Evolutionary conservation across 129 eudicot species (phyloP).

Genomic region (Lonicera japonica): DNA sequence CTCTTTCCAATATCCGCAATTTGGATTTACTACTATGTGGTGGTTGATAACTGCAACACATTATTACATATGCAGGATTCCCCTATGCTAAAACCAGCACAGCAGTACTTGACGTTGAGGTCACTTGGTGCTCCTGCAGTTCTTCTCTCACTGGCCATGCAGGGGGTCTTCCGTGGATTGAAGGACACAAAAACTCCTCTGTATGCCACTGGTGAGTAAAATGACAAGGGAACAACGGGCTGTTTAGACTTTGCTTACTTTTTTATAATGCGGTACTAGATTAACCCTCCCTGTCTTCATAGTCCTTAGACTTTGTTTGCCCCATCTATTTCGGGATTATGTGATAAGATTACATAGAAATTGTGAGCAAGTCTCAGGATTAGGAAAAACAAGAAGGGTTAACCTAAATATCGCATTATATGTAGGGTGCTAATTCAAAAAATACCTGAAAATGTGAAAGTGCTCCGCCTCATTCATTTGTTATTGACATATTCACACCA

Average conservation of each 20-base stretch:
- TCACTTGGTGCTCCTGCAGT: slow-evolving; percentile 93
- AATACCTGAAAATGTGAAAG: neutral
- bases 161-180: slow-evolving; percentile 85
- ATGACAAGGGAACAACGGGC: neutral
- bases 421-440: neutral
- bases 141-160: slow-evolving; percentile 85
- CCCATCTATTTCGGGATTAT: neutral
- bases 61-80: slow-evolving; percentile 40
- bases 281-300: neutral
- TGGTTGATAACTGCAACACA: neutral
- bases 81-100: slow-evolving; percentile 63
- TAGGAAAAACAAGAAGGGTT: too few relatives aligned
- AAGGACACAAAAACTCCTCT: slow-evolving; percentile 79
- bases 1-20: too few relatives aligned
- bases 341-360: too few relatives aligned
- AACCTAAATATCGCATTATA: too few relatives aligned
- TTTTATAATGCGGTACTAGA: neutral
- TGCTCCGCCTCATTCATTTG: too few relatives aligned
- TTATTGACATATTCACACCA: neutral
- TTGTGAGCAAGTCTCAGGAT: neutral
- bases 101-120: slow-evolving; percentile 54
- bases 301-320: neutral
- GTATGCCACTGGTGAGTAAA: slow-evolving; percentile 53
- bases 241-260: too few relatives aligned
- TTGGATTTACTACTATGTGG: neutral